Conservation (phyloP, 306 rosid species). For the Vigna radiata region DNA sequence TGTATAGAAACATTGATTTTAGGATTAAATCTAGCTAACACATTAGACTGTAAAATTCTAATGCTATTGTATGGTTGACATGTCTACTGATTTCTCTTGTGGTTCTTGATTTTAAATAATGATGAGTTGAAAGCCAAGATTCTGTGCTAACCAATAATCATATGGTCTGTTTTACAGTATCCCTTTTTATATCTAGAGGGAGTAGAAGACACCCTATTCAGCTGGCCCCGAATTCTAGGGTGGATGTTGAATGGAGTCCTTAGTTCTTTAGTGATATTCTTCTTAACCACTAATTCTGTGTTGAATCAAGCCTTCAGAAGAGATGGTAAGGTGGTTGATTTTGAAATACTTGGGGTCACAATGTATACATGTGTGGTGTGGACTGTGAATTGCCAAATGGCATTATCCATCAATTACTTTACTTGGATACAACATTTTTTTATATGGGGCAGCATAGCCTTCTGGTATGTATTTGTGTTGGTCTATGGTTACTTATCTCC, state of each 20-base stretch:
- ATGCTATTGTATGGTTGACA: constrained; percentile 7
- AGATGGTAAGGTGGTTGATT: constrained; percentile 76
- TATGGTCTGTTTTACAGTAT: constrained; percentile 55
- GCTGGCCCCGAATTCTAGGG: constrained; percentile 79
- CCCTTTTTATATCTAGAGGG: constrained; percentile 79
- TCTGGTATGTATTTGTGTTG: constrained; percentile 80
- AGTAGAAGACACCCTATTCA: constrained; percentile 77
- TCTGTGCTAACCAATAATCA: constrained; percentile 13
- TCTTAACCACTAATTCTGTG: constrained; percentile 65
- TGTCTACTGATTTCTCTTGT: neutral
- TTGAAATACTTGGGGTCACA: constrained; percentile 70
- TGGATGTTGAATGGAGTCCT: constrained; percentile 83
- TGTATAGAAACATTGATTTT: no score
- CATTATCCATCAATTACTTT: constrained; percentile 86
- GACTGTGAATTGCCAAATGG: constrained; percentile 94
- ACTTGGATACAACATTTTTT: constrained; percentile 93
- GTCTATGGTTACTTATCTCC: constrained; percentile 72
- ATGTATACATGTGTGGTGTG: constrained; percentile 84
- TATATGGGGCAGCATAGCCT: constrained; percentile 84
- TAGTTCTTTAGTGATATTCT: constrained; percentile 76
- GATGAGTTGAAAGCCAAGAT: constrained; percentile 23
- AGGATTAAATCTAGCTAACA: no score
- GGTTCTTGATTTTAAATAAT: constrained; percentile 2
- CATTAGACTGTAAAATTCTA: neutral
- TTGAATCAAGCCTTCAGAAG: constrained; percentile 65